A percentile compares a stretch with the other conserved stretches of the same genome.
Evolutionary conservation across 2,329 filamentous ascomycete species (phyloP).

Genomic region (Fusarium newnesense): DNA sequence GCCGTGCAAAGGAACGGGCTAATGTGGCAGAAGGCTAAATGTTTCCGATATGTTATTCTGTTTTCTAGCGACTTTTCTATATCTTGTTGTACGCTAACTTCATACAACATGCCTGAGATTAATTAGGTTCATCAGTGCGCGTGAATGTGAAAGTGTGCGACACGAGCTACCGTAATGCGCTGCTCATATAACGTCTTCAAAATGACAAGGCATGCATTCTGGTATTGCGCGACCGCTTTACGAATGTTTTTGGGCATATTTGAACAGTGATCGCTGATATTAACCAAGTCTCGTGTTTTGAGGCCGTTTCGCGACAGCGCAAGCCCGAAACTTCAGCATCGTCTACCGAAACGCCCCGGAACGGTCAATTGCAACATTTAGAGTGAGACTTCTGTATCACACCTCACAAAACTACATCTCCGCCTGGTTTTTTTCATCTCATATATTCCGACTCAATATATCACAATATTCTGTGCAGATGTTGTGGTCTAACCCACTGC

Average conservation of each 20-base stretch:
- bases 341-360: not conserved
- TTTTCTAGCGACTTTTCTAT: slow-evolving; percentile 40
- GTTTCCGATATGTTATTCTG: slow-evolving; percentile 34
- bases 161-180: slow-evolving; percentile 14
- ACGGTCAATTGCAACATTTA: not conserved
- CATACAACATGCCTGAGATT: slow-evolving; percentile 19
- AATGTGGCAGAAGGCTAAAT: slow-evolving; percentile 21
- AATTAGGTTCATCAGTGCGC: not conserved
- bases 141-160: not conserved
- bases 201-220: not conserved
- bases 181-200: not conserved
- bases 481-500: slow-evolving; percentile 28
- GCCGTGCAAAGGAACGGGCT: slow-evolving; percentile 27
- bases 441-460: not conserved
- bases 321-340: slow-evolving; percentile 2
- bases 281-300: not conserved
- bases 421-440: not conserved
- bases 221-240: slow-evolving; percentile 16
- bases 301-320: slow-evolving; percentile 25
- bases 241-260: not conserved
- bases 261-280: not conserved
- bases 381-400: not conserved
- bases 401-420: not conserved
- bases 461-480: not conserved
- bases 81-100: slow-evolving; percentile 38